Evolutionary conservation across 2,329 filamentous ascomycete species (phyloP), one percentile per base, ranked within the genome.

Genomic region (Colletotrichum theobromicola): DNA sequence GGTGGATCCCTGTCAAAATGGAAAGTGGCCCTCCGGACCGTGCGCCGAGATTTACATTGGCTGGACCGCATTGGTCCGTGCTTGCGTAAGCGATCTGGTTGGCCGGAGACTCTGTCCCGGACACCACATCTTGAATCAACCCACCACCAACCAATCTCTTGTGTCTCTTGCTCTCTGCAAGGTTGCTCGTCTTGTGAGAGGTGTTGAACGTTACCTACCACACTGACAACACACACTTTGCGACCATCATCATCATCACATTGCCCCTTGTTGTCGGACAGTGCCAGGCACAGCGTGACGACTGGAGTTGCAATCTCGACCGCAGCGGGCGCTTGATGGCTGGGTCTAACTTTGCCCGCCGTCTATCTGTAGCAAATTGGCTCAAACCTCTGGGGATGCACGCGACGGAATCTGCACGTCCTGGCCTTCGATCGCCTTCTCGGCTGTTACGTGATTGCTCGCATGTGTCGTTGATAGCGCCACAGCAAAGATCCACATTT

Each of bases 41-140:
- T 75, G 68, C 72, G 28, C 28, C 46, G 12, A 37, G 35, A 32
- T 26, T 35, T 57, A 58, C 57, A 74, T 50, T 74, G 68, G 72
- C 72, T 74, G 62, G 68, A 50, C 57, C 68, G 55, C 57, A 37
- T 53, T 72, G 68, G 72, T 57, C 57, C 63, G 68, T 72, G 62
- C 55, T 35, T 13, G 42, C 26, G 42, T 37, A 55, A 46, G 50
- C 67, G 18, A 26, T 46, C 53, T 74, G 35, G 71, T 66, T 50
- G 61, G 62, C 62, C 72, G 72, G 72, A 75, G 68, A 75, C 72
- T 72, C 68, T 75, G 21, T 28, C 68, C 72, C 72, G 72, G 57
- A 32, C 42, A 50, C 60, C 28, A 53, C 21, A 66, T 16, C 30
- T 65, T 26, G 18, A 26, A 34, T 34, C 46, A 55, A 66, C 57